phyloP scores from a whole-genome alignment of 257 asterid species.

The Eustoma russellianum region DNA sequence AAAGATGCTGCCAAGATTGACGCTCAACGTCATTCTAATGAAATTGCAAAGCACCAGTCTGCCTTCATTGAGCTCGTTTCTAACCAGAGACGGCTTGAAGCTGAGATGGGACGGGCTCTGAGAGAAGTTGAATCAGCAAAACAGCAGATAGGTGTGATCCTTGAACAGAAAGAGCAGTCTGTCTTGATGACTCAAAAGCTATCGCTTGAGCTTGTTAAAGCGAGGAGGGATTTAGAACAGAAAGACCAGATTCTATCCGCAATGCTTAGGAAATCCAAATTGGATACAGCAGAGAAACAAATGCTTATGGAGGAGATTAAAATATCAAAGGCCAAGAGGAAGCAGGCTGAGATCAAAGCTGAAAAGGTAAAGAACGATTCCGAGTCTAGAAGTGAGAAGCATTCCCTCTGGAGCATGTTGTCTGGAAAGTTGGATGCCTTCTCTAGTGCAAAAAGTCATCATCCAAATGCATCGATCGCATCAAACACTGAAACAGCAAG shows the following conservation, averaged over 20 bases:
- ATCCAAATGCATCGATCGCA: slow-evolving; percentile 11
- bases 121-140: slow-evolving; percentile 71
- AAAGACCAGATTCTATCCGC: slow-evolving; percentile 85
- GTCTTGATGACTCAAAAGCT: slow-evolving; percentile 51
- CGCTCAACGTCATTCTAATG: slow-evolving; percentile 50
- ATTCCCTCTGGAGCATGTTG: slow-evolving; percentile 52
- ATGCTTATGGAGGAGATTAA: slow-evolving; percentile 63
- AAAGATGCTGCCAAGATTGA: slow-evolving; percentile 34
- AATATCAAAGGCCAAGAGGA: slow-evolving; percentile 45
- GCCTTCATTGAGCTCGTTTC: slow-evolving; percentile 84
- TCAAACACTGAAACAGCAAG: slow-evolving; percentile 16
- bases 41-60: slow-evolving; percentile 54
- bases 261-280: slow-evolving; percentile 68
- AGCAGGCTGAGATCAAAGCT: slow-evolving; percentile 49
- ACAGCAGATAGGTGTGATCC: slow-evolving; percentile 48
- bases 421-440: slow-evolving; percentile 31
- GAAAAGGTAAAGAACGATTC: slow-evolving; percentile 34
- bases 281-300: slow-evolving; percentile 63
- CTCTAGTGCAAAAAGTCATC: slow-evolving; percentile 28
- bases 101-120: slow-evolving; percentile 71
- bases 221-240: slow-evolving; percentile 62
- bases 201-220: slow-evolving; percentile 58
- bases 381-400: slow-evolving; percentile 42
- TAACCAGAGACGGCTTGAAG: slow-evolving; percentile 83
- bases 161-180: slow-evolving; percentile 66